Conservation (phyloP, 805 yeast genomes). For the Ogataea paradorogensis region DNA sequence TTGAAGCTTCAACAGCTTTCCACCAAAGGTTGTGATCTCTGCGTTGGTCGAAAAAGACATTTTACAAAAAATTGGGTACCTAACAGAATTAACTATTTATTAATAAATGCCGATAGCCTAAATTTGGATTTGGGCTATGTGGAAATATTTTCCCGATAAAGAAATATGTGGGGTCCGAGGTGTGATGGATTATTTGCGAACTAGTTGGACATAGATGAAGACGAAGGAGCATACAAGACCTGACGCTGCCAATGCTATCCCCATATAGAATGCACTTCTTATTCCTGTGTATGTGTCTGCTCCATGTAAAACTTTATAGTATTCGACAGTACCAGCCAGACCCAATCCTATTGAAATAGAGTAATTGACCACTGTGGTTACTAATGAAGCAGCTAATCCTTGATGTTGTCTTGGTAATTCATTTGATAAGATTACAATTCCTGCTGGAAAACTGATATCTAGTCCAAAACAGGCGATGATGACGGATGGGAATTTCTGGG, state of each 20-base stretch:
- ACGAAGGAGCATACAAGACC: conserved; percentile 34
- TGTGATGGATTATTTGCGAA: background rate
- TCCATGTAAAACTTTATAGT: conserved; percentile 33
- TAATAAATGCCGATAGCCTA: background rate
- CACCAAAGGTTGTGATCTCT: conserved; percentile 65
- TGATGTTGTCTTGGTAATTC: conserved; percentile 60
- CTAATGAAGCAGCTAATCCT: conserved; percentile 76
- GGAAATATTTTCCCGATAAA: background rate
- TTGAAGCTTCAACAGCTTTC: conserved; percentile 67
- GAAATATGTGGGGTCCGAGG: background rate
- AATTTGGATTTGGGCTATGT: no score
- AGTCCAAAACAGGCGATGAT: conserved; percentile 64
- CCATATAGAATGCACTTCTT: conserved; percentile 57
- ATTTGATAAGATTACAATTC: conserved; percentile 60
- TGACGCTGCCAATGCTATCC: conserved; percentile 55
- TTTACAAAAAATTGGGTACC: no score
- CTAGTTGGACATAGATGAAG: conserved; percentile 12
- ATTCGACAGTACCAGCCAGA: conserved; percentile 65
- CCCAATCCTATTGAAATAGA: conserved; percentile 71
- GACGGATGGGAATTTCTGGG: conserved; percentile 53
- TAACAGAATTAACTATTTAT: no score
- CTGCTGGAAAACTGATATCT: conserved; percentile 78
- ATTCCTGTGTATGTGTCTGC: conserved; percentile 41
- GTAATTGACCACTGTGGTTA: conserved; percentile 68
- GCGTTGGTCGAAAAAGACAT: conserved; percentile 51